Conservation (phyloP, 1,284 basidiomycete genomes). For the Trichosporon asahii region DNA sequence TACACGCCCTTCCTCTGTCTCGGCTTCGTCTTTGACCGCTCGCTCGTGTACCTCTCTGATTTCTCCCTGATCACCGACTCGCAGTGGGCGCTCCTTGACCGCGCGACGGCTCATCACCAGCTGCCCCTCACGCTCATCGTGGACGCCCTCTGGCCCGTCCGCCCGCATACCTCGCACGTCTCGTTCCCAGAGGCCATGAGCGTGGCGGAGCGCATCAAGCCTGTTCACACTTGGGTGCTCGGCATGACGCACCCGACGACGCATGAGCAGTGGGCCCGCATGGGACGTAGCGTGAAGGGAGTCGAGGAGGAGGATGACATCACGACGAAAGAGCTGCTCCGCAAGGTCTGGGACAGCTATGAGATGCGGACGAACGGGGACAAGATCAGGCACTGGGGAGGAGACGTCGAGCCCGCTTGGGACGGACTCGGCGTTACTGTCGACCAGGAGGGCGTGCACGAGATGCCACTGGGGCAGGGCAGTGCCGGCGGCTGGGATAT, state of each 20-base stretch:
- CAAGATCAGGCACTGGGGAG: constrained; percentile 20
- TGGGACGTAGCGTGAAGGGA: constrained; percentile 33
- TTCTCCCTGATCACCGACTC: constrained; percentile 41
- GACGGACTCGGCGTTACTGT: constrained; percentile 42
- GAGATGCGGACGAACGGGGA: constrained; percentile 16
- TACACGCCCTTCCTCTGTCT: constrained; percentile 44
- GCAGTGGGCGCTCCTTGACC: constrained; percentile 29
- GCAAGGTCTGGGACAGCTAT: constrained; percentile 19
- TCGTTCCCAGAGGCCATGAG: constrained; percentile 44
- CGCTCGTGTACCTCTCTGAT: constrained; percentile 46
- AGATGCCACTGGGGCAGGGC: constrained; percentile 19
- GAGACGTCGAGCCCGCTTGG: constrained; percentile 41
- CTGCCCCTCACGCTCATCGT: constrained; percentile 42
- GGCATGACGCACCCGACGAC: constrained; percentile 50
- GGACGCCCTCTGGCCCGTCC: constrained; percentile 47
- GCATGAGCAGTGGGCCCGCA: constrained; percentile 49
- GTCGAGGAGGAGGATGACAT: constrained; percentile 18
- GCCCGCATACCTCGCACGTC: constrained; percentile 46
- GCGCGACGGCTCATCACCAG: constrained; percentile 4
- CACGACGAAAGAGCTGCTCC: constrained; percentile 19
- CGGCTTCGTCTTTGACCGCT: constrained; percentile 45
- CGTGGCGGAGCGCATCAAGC: constrained; percentile 37
- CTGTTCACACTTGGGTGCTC: constrained; percentile 44
- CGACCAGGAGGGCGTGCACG: constrained; percentile 6
- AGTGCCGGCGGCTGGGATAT: constrained; percentile 19